These are phyloP conservation scores for Hypoxylon rubiginosum DNA, from an alignment of 2,329 filamentous ascomycete species.

Conservation along the genomic window DNA sequence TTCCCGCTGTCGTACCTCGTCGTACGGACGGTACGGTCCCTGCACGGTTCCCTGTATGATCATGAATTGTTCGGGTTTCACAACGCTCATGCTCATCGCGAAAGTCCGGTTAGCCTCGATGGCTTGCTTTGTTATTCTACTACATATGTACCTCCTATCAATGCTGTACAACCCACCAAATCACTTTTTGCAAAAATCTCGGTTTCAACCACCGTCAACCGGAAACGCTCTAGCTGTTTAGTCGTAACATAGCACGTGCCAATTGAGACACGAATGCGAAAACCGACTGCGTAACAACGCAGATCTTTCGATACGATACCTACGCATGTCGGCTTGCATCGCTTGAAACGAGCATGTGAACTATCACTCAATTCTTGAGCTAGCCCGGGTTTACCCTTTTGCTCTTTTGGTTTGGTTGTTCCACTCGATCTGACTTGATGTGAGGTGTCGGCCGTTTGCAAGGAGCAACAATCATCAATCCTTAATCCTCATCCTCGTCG, in stretches of 20 bases:
- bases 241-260: slow-evolving; percentile 21
- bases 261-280: slow-evolving; percentile 8
- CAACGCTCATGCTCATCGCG: background rate
- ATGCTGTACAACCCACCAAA: slow-evolving; percentile 15
- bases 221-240: background rate
- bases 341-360: slow-evolving; percentile 3
- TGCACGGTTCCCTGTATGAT: background rate
- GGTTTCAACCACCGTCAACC: slow-evolving; percentile 5
- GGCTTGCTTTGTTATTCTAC: background rate
- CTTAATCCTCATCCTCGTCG: slow-evolving; percentile 37
- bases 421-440: slow-evolving; percentile 4
- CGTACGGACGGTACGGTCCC: background rate
- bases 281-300: background rate
- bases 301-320: background rate
- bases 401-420: background rate
- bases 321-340: slow-evolving; percentile 3
- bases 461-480: background rate
- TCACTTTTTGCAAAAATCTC: background rate
- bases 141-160: too few relatives aligned
- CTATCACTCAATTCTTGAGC: background rate
- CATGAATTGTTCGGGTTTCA: background rate
- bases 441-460: slow-evolving; percentile 10
- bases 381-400: background rate
- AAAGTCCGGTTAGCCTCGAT: background rate
- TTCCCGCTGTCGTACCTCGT: slow-evolving; percentile 10